These are phyloP conservation scores for Vigna radiata DNA, from an alignment of 306 rosid genomes.

Conservation along the genomic window DNA sequence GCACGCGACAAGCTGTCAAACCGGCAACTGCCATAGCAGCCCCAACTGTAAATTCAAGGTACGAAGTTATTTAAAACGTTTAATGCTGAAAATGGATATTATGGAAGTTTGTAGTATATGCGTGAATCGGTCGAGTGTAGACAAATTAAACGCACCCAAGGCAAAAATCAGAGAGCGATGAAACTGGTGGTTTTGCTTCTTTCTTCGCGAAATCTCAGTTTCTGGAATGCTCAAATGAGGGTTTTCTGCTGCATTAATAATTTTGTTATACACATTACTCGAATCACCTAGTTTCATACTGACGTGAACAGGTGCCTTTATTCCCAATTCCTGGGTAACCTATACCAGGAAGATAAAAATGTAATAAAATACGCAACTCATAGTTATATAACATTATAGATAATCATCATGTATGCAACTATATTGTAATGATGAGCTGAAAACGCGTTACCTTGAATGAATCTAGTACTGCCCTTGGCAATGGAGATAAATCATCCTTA, in stretches of 20 bases:
- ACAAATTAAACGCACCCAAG: constrained; percentile 63
- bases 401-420: constrained; percentile 11
- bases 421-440: constrained; percentile 37
- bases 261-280: constrained; percentile 63
- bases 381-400: constrained; percentile 24
- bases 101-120: constrained; percentile 10
- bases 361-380: constrained; percentile 21
- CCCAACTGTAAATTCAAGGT: constrained; percentile 69
- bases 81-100: constrained; percentile 9
- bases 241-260: constrained; percentile 69
- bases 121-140: constrained; percentile 19
- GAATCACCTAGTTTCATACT: constrained; percentile 70
- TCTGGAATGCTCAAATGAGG: constrained; percentile 89
- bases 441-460: constrained; percentile 66
- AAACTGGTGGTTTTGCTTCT: constrained; percentile 69
- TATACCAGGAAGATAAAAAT: constrained; percentile 39
- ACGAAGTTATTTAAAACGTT: constrained; percentile 5
- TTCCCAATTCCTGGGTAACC: constrained; percentile 79
- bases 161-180: constrained; percentile 67
- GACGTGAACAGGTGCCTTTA: constrained; percentile 72
- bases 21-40: constrained; percentile 72
- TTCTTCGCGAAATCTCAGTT: constrained; percentile 71
- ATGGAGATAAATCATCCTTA: constrained; percentile 83
- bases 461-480: constrained; percentile 75
- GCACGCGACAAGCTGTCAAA: constrained; percentile 64